Base-by-base conservation (phyloP, 1,284 basidiomycete genomes). In the Puccinia novopanici region DNA sequence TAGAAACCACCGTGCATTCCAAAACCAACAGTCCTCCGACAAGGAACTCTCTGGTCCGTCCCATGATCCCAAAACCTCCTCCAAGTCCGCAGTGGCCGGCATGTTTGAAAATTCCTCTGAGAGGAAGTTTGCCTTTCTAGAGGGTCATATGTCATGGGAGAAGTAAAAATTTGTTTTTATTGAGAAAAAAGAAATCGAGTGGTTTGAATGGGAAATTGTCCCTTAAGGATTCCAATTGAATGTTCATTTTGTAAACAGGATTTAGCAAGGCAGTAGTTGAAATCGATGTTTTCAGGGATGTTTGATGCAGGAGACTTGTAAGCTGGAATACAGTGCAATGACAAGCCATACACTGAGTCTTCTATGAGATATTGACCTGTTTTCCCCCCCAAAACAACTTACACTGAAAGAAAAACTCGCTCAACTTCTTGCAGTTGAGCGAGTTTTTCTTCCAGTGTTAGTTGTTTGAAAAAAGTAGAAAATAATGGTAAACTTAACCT, bases 211-310 rank as follows among this genome's bases (percentile, higher is more conserved):
- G 45, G 45, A 45, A 45, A 75, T 10, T 57, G 34, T 2, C 73
- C 73, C 40, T 75, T 75, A 5, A 75, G 59, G 24, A 75, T 75
- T 12, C 74, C 74, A 48, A 75, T 75, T 17, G 57, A 30, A 34
- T 75, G 74, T 52, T 63, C 59, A 8, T 75, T 75, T 10, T 27
- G 42, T 34, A 75, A 42, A 4, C 59, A 37, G 9, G 59, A 37
- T 27, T 75, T 61, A 3, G 55, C 55, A 34, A 75, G 3, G 45
- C 74, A 75, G 24, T 65, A 75, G 45, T 75, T 75, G 50, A 75
- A 75, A 6, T 75, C 40, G 3, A 9, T 42, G 50, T 75, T 75
- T 5, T 9, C 27, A 15, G 22, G 17, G 5, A 34, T 67, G 34
- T 76, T 40, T 45, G 74, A 10, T 19, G 74, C 48, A 8, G 74